Conservation (phyloP, 345 rosid species). For the Hypericum perforatum region DNA sequence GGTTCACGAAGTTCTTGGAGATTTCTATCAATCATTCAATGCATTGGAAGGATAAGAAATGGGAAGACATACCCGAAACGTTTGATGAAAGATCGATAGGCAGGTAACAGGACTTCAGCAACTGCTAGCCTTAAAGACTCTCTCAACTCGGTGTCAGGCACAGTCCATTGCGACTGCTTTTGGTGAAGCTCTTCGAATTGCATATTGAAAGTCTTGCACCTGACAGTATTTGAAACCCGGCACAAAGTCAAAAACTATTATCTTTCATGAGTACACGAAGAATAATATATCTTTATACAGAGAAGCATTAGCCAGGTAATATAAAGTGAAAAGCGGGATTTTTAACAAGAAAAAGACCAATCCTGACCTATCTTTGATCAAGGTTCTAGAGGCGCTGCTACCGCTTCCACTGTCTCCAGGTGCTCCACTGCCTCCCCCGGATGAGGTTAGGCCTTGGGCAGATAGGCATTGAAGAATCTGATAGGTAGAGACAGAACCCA, state of each 20-base stretch:
- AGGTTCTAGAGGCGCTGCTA: constrained; percentile 81
- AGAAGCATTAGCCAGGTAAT: background rate
- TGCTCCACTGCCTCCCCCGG: constrained; percentile 76
- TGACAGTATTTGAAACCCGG: constrained; percentile 23
- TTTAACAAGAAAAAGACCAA: background rate
- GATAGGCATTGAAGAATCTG: constrained; percentile 84
- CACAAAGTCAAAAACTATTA: constrained; percentile 11
- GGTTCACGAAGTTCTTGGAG: no score
- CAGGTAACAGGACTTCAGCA: constrained; percentile 95
- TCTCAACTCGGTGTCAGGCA: constrained; percentile 89
- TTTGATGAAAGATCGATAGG: constrained; percentile 82
- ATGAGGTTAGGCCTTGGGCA: constrained; percentile 80
- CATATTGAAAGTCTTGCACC: constrained; percentile 77
- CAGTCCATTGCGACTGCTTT: constrained; percentile 95
- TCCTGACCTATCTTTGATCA: constrained; percentile 75
- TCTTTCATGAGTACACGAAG: background rate
- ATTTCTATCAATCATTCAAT: no score
- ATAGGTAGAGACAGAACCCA: constrained; percentile 2
- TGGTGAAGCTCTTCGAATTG: constrained; percentile 98
- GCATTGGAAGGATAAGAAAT: no score
- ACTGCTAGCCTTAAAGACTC: constrained; percentile 96
- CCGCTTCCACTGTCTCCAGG: constrained; percentile 69
- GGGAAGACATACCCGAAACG: constrained; percentile 60
- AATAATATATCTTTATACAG: background rate
- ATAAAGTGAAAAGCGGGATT: background rate